phyloP scores from a whole-genome alignment of 2,329 filamentous ascomycete genomes.

The Eurotiales sp. region DNA sequence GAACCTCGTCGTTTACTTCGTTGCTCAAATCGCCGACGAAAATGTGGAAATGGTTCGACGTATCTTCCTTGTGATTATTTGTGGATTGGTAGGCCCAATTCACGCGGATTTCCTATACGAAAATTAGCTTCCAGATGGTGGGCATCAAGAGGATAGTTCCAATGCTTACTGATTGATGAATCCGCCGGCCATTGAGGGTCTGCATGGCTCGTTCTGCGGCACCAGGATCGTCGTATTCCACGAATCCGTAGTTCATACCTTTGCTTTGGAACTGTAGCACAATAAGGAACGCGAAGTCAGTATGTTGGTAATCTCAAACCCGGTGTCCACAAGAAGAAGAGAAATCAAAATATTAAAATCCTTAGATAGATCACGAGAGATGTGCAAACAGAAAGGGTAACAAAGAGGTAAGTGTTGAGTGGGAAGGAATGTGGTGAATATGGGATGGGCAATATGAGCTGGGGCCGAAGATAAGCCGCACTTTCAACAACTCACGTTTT shows the following conservation, averaged over 20 bases:
- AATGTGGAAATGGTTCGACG: slow-evolving; percentile 97
- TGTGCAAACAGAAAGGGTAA: background rate
- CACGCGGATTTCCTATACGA: slow-evolving; percentile 82
- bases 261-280: slow-evolving; percentile 63
- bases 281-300: background rate
- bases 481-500: slow-evolving; percentile 70
- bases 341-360: background rate
- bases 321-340: background rate
- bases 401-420: too few relatives aligned
- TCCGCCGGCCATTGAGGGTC: slow-evolving; percentile 89
- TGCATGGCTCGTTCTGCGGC: slow-evolving; percentile 96
- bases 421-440: background rate
- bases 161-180: slow-evolving; percentile 81
- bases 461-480: background rate
- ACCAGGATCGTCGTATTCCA: slow-evolving; percentile 97
- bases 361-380: background rate
- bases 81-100: slow-evolving; percentile 99
- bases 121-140: slow-evolving; percentile 16
- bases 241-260: slow-evolving; percentile 98
- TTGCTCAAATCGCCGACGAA: slow-evolving; percentile 98
- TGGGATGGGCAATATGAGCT: background rate
- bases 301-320: background rate
- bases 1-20: slow-evolving; percentile 95
- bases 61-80: slow-evolving; percentile 90
- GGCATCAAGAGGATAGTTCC: background rate